Evolutionary conservation across 2,329 filamentous ascomycete genomes (phyloP).

Genomic region (Diplocarpon rosae): DNA sequence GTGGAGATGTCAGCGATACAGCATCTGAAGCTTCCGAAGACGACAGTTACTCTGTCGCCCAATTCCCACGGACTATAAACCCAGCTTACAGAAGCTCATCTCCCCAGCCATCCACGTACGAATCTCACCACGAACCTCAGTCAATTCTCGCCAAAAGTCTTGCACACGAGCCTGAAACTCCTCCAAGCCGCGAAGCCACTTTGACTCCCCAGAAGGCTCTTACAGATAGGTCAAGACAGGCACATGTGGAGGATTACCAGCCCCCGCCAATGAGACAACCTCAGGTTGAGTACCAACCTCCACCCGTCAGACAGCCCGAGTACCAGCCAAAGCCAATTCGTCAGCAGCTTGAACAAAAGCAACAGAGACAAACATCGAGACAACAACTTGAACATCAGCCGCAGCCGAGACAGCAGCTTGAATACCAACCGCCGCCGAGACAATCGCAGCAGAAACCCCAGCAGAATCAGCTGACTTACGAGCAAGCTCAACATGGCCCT

Average conservation of each 20-base stretch:
- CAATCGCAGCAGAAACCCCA: slow-evolving; percentile 14
- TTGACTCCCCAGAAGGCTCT: slow-evolving; percentile 39
- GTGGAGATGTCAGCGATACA: slow-evolving; percentile 72
- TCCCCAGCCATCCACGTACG: slow-evolving; percentile 84
- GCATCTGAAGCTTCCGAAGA: slow-evolving; percentile 79
- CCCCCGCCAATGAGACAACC: slow-evolving; percentile 8
- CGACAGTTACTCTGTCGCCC: slow-evolving; percentile 84
- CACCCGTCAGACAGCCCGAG: slow-evolving; percentile 7
- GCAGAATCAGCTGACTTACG: slow-evolving; percentile 16
- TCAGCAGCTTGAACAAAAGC: slow-evolving; percentile 8
- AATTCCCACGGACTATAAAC: slow-evolving; percentile 92
- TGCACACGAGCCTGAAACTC: slow-evolving; percentile 39
- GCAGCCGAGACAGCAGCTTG: slow-evolving; percentile 7
- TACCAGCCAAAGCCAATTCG: slow-evolving; percentile 5
- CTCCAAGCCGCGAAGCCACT: slow-evolving; percentile 35
- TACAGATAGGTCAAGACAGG: slow-evolving; percentile 17
- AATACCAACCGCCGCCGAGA: slow-evolving; percentile 9
- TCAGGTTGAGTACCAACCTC: slow-evolving; percentile 10
- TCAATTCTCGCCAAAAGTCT: slow-evolving; percentile 61
- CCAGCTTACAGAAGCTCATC: slow-evolving; percentile 93
- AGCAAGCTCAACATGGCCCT: slow-evolving; percentile 43
- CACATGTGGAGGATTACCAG: slow-evolving; percentile 18
- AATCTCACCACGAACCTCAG: slow-evolving; percentile 83
- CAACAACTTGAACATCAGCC: slow-evolving; percentile 6
- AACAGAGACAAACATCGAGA: slow-evolving; percentile 4